These are phyloP conservation scores for Platanthera guangdongensis DNA, from an alignment of 106 monocot species.

Conservation along the genomic window DNA sequence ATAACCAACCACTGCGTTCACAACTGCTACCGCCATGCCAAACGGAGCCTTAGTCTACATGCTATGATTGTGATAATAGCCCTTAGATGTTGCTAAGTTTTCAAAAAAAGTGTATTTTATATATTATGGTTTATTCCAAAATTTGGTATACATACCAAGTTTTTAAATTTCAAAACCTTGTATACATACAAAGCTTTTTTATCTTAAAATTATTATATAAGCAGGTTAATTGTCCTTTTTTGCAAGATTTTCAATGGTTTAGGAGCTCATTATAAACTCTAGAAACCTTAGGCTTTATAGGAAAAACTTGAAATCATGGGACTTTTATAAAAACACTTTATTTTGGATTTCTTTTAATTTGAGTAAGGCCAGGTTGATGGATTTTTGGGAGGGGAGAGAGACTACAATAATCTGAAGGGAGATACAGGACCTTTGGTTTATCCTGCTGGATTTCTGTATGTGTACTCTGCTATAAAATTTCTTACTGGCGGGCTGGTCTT, in stretches of 20 bases:
- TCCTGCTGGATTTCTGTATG: conserved; percentile 91
- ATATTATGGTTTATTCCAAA: too few relatives aligned
- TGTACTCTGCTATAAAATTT: conserved; percentile 67
- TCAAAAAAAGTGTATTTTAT: too few relatives aligned
- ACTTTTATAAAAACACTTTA: not conserved
- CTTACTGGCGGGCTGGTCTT: conserved; percentile 73
- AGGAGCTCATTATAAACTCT: too few relatives aligned
- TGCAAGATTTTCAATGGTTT: not conserved
- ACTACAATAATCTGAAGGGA: conserved; percentile 80
- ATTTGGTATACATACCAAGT: too few relatives aligned
- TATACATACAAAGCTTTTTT: not conserved
- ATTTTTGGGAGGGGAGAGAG: conserved; percentile 90
- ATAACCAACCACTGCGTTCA: too few relatives aligned
- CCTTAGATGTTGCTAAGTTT: too few relatives aligned
- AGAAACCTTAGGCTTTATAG: too few relatives aligned
- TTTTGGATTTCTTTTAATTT: not conserved
- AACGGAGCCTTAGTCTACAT: too few relatives aligned
- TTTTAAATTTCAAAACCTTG: too few relatives aligned
- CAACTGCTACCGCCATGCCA: too few relatives aligned
- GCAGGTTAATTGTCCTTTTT: not conserved
- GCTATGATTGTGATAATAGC: too few relatives aligned
- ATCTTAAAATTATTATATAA: not conserved
- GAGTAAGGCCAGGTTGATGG: conserved; percentile 59
- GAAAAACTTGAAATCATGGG: not conserved
- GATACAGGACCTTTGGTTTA: conserved; percentile 97